Percentiles rank a stretch among this genome's conserved stretches.
Evolutionary conservation across 345 rosid genomes (phyloP).

Genomic region (Hevea brasiliensis): DNA sequence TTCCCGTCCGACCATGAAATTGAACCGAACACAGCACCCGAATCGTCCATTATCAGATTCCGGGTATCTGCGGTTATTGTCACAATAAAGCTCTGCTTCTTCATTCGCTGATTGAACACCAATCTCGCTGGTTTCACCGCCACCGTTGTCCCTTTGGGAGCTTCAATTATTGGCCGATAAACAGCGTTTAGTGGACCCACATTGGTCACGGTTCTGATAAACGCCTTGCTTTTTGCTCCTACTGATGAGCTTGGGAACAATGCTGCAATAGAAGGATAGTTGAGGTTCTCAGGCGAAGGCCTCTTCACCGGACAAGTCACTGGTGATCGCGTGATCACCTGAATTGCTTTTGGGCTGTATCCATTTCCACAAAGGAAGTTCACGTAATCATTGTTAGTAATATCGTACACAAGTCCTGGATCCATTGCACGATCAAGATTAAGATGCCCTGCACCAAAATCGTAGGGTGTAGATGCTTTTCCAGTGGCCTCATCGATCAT

Average conservation of each 20-base stretch:
- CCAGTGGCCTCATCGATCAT: slow-evolving; percentile 81
- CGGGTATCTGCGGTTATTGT: slow-evolving; percentile 51
- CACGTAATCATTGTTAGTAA: slow-evolving; percentile 57
- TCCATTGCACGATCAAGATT: slow-evolving; percentile 72
- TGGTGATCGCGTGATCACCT: slow-evolving; percentile 63
- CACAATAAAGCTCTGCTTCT: slow-evolving; percentile 57
- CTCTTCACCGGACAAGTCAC: slow-evolving; percentile 54
- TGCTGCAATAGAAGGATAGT: slow-evolving; percentile 80
- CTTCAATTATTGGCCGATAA: slow-evolving; percentile 44
- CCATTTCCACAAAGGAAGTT: slow-evolving; percentile 67
- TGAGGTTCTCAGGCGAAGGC: slow-evolving; percentile 63
- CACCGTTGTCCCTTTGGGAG: slow-evolving; percentile 63
- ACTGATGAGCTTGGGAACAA: slow-evolving; percentile 45
- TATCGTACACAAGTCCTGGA: slow-evolving; percentile 74
- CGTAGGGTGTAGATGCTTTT: slow-evolving; percentile 57
- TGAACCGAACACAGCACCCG: slow-evolving; percentile 73
- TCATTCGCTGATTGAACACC: slow-evolving; percentile 46
- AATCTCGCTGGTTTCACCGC: slow-evolving; percentile 57
- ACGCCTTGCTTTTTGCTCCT: slow-evolving; percentile 40
- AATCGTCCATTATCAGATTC: slow-evolving; percentile 50
- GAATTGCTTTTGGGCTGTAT: slow-evolving; percentile 60
- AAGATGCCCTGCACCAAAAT: slow-evolving; percentile 68
- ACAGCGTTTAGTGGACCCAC: slow-evolving; percentile 51
- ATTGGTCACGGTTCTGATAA: slow-evolving; percentile 67
- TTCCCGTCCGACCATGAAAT: slow-evolving; percentile 76